A percentile compares a stretch with the other conserved stretches of the same genome.
phyloP scores from a whole-genome alignment of 441 rosid species.

The Adansonia grandidieri region DNA sequence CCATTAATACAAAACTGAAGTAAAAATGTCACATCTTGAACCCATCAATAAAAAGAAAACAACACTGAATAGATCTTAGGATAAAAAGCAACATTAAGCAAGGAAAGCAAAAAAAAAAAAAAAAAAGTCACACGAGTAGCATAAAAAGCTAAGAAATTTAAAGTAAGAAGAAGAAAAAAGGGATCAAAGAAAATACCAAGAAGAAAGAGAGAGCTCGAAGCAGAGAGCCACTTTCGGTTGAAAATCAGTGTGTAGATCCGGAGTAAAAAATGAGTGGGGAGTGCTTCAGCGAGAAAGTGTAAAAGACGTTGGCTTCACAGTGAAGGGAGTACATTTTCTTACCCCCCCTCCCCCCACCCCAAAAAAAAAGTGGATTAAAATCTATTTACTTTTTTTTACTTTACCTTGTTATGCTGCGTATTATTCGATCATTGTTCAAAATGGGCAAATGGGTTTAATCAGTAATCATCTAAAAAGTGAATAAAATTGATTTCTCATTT shows the following conservation, averaged over 20 bases:
- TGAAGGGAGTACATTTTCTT: neutral
- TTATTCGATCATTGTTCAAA: neutral
- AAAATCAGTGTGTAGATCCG: slow-evolving; percentile 20
- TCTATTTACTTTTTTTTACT: too few species aligned
- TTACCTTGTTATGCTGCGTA: neutral
- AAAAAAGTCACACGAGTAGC: neutral
- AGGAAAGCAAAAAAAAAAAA: neutral
- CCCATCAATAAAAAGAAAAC: neutral
- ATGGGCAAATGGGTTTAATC: neutral
- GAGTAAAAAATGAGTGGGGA: neutral
- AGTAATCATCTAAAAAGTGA: neutral
- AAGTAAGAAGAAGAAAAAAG: neutral
- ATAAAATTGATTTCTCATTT: neutral
- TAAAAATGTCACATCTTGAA: neutral
- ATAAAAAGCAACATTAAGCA: neutral
- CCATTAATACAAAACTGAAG: neutral
- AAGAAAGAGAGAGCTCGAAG: slow-evolving; percentile 3
- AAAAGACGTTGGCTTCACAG: neutral
- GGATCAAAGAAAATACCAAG: slow-evolving; percentile 17
- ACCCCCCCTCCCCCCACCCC: too few species aligned
- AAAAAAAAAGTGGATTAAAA: neutral
- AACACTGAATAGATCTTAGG: slow-evolving; percentile 17
- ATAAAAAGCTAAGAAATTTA: neutral
- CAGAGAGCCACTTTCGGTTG: neutral
- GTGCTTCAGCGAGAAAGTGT: neutral